These are phyloP conservation scores for Seminavis robusta DNA, from an alignment of 108 stramenopile species.

Conservation along the genomic window DNA sequence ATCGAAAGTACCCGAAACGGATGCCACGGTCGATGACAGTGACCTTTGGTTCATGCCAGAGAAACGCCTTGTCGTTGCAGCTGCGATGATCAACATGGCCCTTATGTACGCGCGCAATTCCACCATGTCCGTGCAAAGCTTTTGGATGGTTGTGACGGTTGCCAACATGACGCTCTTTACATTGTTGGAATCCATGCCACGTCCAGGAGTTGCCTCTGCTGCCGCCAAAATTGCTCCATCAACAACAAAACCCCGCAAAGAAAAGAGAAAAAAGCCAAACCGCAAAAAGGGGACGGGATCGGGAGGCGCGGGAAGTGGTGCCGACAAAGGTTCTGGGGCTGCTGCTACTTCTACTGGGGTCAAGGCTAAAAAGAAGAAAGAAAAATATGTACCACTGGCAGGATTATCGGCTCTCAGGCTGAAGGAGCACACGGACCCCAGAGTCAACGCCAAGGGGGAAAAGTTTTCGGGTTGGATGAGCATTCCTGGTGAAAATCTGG, in stretches of 20 bases:
- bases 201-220: neutral
- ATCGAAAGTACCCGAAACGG: neutral
- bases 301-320: neutral
- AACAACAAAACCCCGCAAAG: neutral
- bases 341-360: neutral
- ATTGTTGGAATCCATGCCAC: neutral
- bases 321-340: neutral
- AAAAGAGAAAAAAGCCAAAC: neutral
- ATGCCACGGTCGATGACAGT: neutral
- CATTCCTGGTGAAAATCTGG: slow-evolving; percentile 30
- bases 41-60: slow-evolving; percentile 24
- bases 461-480: slow-evolving; percentile 59
- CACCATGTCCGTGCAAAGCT: slow-evolving; percentile 34
- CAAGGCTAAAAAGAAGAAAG: neutral
- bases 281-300: neutral
- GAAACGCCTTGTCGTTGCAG: slow-evolving; percentile 17
- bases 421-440: slow-evolving; percentile 45
- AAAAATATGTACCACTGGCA: slow-evolving; percentile 40
- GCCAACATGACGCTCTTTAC: slow-evolving; percentile 44
- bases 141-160: slow-evolving; percentile 62
- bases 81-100: slow-evolving; percentile 37
- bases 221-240: neutral
- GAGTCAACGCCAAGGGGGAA: slow-evolving; percentile 44
- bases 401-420: slow-evolving; percentile 63
- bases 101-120: slow-evolving; percentile 40